Evolutionary conservation across 2,329 filamentous ascomycete species (phyloP).

Genomic region (Colletotrichum melonis): DNA sequence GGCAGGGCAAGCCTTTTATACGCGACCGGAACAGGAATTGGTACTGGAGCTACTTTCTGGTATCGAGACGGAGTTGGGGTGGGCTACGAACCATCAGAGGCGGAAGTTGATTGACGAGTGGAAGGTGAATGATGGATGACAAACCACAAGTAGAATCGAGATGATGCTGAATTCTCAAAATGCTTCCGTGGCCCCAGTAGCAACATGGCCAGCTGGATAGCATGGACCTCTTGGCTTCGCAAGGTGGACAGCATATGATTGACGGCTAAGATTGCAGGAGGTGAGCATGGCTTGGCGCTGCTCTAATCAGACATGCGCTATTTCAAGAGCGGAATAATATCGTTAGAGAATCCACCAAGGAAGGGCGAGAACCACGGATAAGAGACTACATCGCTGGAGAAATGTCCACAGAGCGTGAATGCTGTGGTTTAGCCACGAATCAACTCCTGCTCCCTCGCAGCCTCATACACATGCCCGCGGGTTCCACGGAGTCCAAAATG

Average conservation of each 20-base stretch:
- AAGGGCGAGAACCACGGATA: not conserved
- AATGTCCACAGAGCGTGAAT: not conserved
- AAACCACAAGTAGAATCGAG: too few relatives aligned
- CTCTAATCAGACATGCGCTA: too few relatives aligned
- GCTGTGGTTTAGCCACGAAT: not conserved
- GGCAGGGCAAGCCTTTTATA: slow-evolving; percentile 55
- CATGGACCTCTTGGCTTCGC: too few relatives aligned
- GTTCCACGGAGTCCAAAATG: not conserved
- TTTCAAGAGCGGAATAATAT: not conserved
- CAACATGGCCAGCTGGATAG: too few relatives aligned
- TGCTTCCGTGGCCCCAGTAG: too few relatives aligned
- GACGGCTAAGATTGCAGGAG: too few relatives aligned
- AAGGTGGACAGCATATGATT: too few relatives aligned
- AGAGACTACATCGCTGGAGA: not conserved
- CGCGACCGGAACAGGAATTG: slow-evolving; percentile 65
- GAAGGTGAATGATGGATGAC: not conserved
- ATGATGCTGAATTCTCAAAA: too few relatives aligned
- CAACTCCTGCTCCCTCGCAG: not conserved
- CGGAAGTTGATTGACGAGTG: slow-evolving; percentile 6
- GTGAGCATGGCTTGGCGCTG: too few relatives aligned
- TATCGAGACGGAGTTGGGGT: slow-evolving; percentile 72
- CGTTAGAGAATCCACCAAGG: not conserved
- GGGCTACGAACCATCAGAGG: slow-evolving; percentile 57
- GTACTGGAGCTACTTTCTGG: slow-evolving; percentile 66
- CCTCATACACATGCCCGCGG: not conserved